Evolutionary conservation across 768 basidiomycete genomes (phyloP).

Genomic region (Holtermanniella nyarrowii): DNA sequence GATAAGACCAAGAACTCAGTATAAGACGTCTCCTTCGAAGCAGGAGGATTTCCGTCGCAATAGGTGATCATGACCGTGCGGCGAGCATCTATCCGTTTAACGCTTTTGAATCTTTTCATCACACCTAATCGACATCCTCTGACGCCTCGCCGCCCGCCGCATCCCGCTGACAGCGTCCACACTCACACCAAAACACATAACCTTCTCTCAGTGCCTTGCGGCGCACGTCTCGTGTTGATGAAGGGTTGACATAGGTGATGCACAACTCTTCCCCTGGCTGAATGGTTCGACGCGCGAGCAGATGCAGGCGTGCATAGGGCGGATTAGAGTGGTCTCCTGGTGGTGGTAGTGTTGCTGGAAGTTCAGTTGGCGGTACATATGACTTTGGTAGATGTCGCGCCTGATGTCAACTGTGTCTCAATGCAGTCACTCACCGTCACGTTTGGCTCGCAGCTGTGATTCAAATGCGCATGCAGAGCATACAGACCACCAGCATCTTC

Average conservation of each 20-base stretch:
- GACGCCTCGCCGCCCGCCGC: slow-evolving; percentile 19
- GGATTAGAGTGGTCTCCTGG: slow-evolving; percentile 40
- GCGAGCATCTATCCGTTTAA: too few species aligned
- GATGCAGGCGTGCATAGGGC: slow-evolving; percentile 61
- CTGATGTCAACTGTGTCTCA: slow-evolving; percentile 45
- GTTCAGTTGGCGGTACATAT: slow-evolving; percentile 5
- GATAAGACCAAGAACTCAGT: too few species aligned
- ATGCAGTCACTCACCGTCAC: slow-evolving; percentile 48
- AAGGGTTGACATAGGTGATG: slow-evolving; percentile 66
- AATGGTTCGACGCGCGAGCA: slow-evolving; percentile 59
- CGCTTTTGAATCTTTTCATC: too few species aligned
- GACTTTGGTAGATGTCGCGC: slow-evolving; percentile 28
- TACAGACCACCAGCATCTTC: slow-evolving; percentile 83
- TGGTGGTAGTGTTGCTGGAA: slow-evolving; percentile 19
- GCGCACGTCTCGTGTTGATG: slow-evolving; percentile 15
- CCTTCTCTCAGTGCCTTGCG: slow-evolving; percentile 34
- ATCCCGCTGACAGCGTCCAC: slow-evolving; percentile 59
- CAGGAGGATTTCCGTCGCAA: too few species aligned
- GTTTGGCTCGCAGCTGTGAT: slow-evolving; percentile 75
- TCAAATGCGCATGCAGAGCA: slow-evolving; percentile 72
- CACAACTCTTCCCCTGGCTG: slow-evolving; percentile 61
- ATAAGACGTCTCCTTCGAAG: too few species aligned
- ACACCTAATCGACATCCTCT: not conserved
- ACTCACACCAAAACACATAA: slow-evolving; percentile 49
- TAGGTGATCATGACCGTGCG: too few species aligned